A percentile compares a stretch with the other conserved stretches of the same genome.
phyloP scores from a whole-genome alignment of 2,329 filamentous ascomycete species.

The Mycosphaerella sp. region DNA sequence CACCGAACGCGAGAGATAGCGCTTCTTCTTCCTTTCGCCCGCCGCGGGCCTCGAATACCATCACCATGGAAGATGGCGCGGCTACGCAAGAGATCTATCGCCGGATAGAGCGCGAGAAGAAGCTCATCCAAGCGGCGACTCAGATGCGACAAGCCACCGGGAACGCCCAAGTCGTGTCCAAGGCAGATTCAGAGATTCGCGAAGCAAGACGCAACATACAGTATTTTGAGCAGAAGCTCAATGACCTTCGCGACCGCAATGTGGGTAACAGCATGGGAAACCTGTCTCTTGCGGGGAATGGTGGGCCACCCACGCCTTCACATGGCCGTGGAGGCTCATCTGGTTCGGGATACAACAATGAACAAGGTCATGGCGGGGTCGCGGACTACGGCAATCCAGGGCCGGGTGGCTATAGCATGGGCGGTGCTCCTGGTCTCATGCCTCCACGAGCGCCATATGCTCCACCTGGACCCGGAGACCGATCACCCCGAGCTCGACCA shows the following conservation, averaged over 20 bases:
- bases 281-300: slow-evolving; percentile 55
- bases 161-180: slow-evolving; percentile 83
- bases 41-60: slow-evolving; percentile 21
- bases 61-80: slow-evolving; percentile 55
- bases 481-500: slow-evolving; percentile 66
- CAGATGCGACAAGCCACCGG: slow-evolving; percentile 93
- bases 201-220: slow-evolving; percentile 89
- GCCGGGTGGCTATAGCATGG: slow-evolving; percentile 51
- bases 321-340: slow-evolving; percentile 31
- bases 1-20: slow-evolving; percentile 1
- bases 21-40: slow-evolving; percentile 13
- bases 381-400: slow-evolving; percentile 57
- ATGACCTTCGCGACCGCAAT: slow-evolving; percentile 77
- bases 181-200: slow-evolving; percentile 88
- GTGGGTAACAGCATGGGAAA: slow-evolving; percentile 61
- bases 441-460: slow-evolving; percentile 74
- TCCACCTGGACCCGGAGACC: slow-evolving; percentile 60
- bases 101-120: slow-evolving; percentile 98
- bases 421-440: slow-evolving; percentile 66
- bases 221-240: slow-evolving; percentile 89
- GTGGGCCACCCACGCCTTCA: slow-evolving; percentile 32
- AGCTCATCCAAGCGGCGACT: slow-evolving; percentile 87
- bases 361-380: slow-evolving; percentile 43
- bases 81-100: slow-evolving; percentile 74
- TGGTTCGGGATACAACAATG: slow-evolving; percentile 48